Conservation (phyloP, 2,329 filamentous ascomycete species). For the Trichocomaceae sp. region DNA sequence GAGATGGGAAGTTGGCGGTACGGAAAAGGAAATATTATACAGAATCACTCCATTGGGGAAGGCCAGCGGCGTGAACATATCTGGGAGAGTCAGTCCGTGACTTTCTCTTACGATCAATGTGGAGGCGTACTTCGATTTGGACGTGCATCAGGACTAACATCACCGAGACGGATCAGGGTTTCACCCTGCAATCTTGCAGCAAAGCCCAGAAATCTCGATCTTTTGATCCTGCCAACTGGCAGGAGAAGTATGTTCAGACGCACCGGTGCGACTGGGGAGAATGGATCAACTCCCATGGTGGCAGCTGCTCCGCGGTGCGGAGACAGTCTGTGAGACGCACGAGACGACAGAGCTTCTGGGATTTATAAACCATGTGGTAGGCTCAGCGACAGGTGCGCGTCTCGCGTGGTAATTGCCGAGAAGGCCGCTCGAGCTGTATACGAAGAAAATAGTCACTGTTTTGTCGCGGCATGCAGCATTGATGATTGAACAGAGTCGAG, state of each 20-base stretch:
- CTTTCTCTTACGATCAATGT: not conserved
- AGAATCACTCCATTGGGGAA: slow-evolving; percentile 81
- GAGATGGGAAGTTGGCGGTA: slow-evolving; percentile 71
- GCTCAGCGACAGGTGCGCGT: not conserved
- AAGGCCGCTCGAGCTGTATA: not conserved
- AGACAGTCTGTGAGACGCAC: slow-evolving; percentile 28
- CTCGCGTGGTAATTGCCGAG: not conserved
- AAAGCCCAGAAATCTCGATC: slow-evolving; percentile 71
- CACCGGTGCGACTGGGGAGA: slow-evolving; percentile 85
- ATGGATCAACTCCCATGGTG: slow-evolving; percentile 80
- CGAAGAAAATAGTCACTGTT: no score
- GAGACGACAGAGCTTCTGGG: slow-evolving; percentile 19
- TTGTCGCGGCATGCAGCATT: no score
- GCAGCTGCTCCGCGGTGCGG: slow-evolving; percentile 34
- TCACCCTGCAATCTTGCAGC: slow-evolving; percentile 70
- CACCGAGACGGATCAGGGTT: slow-evolving; percentile 74
- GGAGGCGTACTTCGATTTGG: slow-evolving; percentile 71
- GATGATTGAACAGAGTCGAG: not conserved
- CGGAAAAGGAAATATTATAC: slow-evolving; percentile 77
- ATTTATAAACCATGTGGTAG: slow-evolving; percentile 19
- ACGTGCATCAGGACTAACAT: slow-evolving; percentile 76
- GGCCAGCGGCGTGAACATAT: slow-evolving; percentile 86
- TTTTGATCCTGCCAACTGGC: slow-evolving; percentile 78
- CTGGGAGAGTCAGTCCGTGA: slow-evolving; percentile 41
- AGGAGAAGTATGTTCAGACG: slow-evolving; percentile 81